Conservation (phyloP, 306 rosid species). For the Vigna nakashimae region DNA sequence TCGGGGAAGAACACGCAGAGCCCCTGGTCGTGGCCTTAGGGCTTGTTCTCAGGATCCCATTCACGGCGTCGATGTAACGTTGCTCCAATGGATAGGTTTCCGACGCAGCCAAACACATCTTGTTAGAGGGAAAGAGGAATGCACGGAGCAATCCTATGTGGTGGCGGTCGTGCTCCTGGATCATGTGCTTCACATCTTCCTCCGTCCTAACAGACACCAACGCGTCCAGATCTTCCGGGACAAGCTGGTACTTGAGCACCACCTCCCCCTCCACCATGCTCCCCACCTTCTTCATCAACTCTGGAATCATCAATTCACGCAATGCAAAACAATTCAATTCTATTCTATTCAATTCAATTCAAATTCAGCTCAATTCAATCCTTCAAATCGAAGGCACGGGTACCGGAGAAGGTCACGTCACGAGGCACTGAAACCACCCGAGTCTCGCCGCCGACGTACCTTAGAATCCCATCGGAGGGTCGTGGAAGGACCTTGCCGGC, state of each 20-base stretch:
- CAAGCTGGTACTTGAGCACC: conserved; percentile 74
- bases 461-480: conserved; percentile 70
- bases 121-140: conserved; percentile 65
- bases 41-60: conserved; percentile 57
- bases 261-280: conserved; percentile 61
- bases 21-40: conserved; percentile 15
- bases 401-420: background rate
- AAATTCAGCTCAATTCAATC: no score
- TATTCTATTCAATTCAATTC: no score
- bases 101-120: conserved; percentile 43
- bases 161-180: conserved; percentile 69
- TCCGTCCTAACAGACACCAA: conserved; percentile 66
- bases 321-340: no score
- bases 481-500: conserved; percentile 87
- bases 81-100: conserved; percentile 64
- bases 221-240: conserved; percentile 70
- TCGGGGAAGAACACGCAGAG: conserved; percentile 78
- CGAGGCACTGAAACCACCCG: conserved; percentile 72
- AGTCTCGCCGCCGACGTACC: conserved; percentile 91
- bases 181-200: conserved; percentile 83
- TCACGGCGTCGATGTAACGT: conserved; percentile 79
- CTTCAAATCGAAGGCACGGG: no score
- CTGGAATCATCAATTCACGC: conserved; percentile 38
- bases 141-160: conserved; percentile 59
- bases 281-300: conserved; percentile 66